Evolutionary conservation across 1,284 basidiomycete genomes (phyloP).

Genomic region (Puccinia triticina): DNA sequence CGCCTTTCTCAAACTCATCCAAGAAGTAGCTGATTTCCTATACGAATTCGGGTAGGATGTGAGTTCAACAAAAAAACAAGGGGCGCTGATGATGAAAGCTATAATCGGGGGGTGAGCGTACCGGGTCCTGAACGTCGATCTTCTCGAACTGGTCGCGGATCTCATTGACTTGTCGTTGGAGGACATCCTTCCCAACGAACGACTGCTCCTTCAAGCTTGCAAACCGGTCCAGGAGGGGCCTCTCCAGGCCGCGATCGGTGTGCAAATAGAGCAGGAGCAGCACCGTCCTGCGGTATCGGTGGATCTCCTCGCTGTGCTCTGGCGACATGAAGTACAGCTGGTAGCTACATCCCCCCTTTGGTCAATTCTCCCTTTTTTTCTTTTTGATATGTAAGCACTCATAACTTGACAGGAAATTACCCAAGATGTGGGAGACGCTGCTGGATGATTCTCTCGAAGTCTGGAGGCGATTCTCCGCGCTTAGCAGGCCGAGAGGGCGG

Average conservation of each 20-base stretch:
- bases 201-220: background rate
- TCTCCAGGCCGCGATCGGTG: slow-evolving; percentile 18
- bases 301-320: background rate
- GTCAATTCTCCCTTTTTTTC: background rate
- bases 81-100: background rate
- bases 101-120: background rate
- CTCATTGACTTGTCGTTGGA: slow-evolving; percentile 18
- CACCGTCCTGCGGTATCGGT: background rate
- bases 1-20: slow-evolving; percentile 16
- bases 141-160: slow-evolving; percentile 3
- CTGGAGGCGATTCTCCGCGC: background rate
- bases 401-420: background rate
- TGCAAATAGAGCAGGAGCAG: slow-evolving; percentile 30
- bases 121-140: slow-evolving; percentile 28
- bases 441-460: background rate
- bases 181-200: background rate
- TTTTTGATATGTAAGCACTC: too few relatives aligned
- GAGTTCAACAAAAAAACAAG: background rate
- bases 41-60: background rate
- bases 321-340: slow-evolving; percentile 34
- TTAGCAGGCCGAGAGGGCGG: slow-evolving; percentile 26
- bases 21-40: slow-evolving; percentile 32
- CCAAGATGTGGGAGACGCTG: slow-evolving; percentile 31
- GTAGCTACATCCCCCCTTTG: background rate
- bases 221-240: background rate